These are phyloP conservation scores for Echeveria elegans DNA, from an alignment of 164 flowering plant species.

Conservation along the genomic window DNA sequence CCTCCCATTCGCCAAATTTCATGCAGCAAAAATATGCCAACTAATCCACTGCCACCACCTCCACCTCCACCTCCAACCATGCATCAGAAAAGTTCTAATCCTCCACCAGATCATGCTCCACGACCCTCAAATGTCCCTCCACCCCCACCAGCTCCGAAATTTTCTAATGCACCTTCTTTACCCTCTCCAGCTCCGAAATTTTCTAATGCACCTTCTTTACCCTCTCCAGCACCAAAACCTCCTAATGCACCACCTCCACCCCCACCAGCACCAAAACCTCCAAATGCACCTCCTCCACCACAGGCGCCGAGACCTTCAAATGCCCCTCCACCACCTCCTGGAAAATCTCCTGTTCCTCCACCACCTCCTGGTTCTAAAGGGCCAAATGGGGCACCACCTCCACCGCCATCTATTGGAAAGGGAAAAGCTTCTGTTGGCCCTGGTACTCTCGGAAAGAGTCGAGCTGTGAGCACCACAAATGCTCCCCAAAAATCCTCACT, in stretches of 20 bases:
- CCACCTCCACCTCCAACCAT: constrained; percentile 1
- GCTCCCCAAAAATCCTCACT: constrained; percentile 60
- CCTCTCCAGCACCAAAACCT: no score
- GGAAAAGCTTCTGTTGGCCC: constrained; percentile 43
- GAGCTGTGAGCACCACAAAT: constrained; percentile 27
- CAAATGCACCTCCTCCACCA: constrained; percentile 10
- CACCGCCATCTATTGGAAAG: constrained; percentile 55
- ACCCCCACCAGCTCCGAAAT: constrained; percentile 4
- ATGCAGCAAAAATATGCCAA: no score
- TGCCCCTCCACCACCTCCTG: constrained; percentile 18
- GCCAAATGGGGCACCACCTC: constrained; percentile 45
- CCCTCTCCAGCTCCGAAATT: constrained; percentile 11
- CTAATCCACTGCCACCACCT: constrained; percentile 10
- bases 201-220: constrained; percentile 6
- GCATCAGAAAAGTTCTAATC: neutral
- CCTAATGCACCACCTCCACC: neutral
- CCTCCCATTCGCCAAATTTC: constrained; percentile 9
- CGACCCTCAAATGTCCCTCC: constrained; percentile 12
- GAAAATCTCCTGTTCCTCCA: constrained; percentile 33
- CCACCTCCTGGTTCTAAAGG: constrained; percentile 36
- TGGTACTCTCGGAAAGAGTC: constrained; percentile 41
- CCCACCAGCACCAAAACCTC: constrained; percentile 11
- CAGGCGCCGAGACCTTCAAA: constrained; percentile 35
- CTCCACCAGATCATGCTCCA: neutral
- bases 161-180: constrained; percentile 11